Evolutionary conservation across 176 grass and related monocot genomes (phyloP), one percentile per base, ranked within the genome.

Genomic region (Oryza officinalis): DNA sequence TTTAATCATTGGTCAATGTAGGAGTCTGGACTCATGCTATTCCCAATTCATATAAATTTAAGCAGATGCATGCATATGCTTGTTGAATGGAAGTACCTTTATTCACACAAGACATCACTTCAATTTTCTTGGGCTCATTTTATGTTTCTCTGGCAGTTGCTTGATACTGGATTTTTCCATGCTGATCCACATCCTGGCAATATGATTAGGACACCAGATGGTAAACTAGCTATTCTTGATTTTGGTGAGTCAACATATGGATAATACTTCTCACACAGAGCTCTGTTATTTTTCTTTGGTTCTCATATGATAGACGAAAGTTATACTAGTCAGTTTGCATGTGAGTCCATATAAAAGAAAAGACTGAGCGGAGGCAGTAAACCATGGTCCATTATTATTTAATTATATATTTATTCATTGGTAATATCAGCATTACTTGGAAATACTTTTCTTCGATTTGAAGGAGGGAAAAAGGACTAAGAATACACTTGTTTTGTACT

Each of bases 171-270:
- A 45, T 98, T 98, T 77, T 98, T 98, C 79, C 96, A 98, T 31
- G 96, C 96, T 41, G 96, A 98, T 85, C 96, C 96, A 69, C 96
- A 98, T 86, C 96, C 96, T 43, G 93, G 96, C 46, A 98, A 95
- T 88, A 98, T 98, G 96, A 98, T 98, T 81, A 90, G 93, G 77
- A 98, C 96, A 72, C 89, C 89, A 67, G 96, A 98, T 74, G 96
- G 96, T 84, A 98, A 98, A 72, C 69, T 98, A 66, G 93, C 93
- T n/a, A 98, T 98, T 91, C 91, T 98, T 88, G 96, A 98, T 91
- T 98, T 98, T 82, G 96, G 96, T 98, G 84, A 90, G 89, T 35
- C 40, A 79, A 61, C 18, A 71, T 65, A 50, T 63, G 79, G n/a
- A 18, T 61, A 77, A 18, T 41, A 49, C 30, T n/a, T 75, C 25